These are phyloP conservation scores for Kurtzmaniella natalensis DNA, from an alignment of 1,139 yeast species.

Conservation along the genomic window DNA sequence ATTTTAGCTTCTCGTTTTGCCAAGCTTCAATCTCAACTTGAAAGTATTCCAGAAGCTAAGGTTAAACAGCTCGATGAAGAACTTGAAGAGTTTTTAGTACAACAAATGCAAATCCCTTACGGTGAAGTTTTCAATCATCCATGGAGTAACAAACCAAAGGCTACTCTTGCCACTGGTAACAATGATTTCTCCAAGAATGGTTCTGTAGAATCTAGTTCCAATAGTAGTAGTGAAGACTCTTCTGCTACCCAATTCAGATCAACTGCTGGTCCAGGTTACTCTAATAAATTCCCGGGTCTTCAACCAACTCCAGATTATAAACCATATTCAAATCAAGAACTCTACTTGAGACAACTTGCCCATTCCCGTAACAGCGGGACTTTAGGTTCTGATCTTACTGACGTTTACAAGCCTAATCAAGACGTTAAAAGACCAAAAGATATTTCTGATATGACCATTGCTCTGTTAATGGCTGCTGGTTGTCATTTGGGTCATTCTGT, in stretches of 20 bases:
- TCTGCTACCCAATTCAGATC: conserved; percentile 20
- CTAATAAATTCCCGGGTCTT: conserved; percentile 35
- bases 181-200: not conserved
- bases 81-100: conserved; percentile 35
- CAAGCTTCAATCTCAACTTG: conserved; percentile 29
- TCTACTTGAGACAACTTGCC: conserved; percentile 66
- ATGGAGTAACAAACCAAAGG: conserved; percentile 20
- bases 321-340: conserved; percentile 67
- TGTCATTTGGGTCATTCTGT: conserved; percentile 92
- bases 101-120: conserved; percentile 32
- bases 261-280: conserved; percentile 28
- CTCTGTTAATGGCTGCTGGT: conserved; percentile 82
- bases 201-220: not conserved
- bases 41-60: conserved; percentile 25
- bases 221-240: conserved; percentile 7
- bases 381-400: conserved; percentile 62
- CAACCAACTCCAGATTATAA: conserved; percentile 43
- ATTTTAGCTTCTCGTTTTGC: conserved; percentile 27
- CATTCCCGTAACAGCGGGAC: conserved; percentile 42
- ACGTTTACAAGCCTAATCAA: conserved; percentile 67
- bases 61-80: conserved; percentile 41
- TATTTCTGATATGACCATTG: conserved; percentile 54
- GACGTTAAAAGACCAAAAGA: conserved; percentile 58
- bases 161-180: conserved; percentile 6
- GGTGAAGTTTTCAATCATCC: conserved; percentile 30